These are phyloP conservation scores for Globisporangium ultimum DNA, from an alignment of 352 stramenopile species.

Conservation along the genomic window DNA sequence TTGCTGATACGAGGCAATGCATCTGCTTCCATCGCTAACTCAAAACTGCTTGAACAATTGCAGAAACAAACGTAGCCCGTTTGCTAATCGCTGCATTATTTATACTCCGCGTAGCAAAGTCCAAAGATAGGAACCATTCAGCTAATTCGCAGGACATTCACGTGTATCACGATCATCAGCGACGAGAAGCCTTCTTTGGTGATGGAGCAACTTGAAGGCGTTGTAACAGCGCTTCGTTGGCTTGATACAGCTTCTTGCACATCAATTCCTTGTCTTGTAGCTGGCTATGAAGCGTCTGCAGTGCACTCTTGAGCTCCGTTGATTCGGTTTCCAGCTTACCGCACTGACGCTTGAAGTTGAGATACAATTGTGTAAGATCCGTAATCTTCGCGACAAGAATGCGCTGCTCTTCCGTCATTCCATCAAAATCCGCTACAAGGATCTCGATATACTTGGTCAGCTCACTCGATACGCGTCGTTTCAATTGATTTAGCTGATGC, in stretches of 20 bases:
- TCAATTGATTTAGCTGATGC: slow-evolving; percentile 32
- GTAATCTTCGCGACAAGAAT: slow-evolving; percentile 59
- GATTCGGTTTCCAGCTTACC: slow-evolving; percentile 33
- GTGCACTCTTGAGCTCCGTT: slow-evolving; percentile 23
- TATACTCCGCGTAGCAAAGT: no score
- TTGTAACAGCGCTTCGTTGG: slow-evolving; percentile 57
- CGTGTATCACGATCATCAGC: neutral
- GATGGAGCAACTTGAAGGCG: slow-evolving; percentile 22
- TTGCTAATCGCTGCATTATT: no score
- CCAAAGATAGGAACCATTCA: neutral
- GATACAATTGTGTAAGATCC: slow-evolving; percentile 53
- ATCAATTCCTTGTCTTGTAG: slow-evolving; percentile 48
- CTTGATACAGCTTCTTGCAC: slow-evolving; percentile 60
- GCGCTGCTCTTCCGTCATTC: slow-evolving; percentile 47
- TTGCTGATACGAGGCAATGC: slow-evolving; percentile 12
- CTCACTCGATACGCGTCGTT: slow-evolving; percentile 42
- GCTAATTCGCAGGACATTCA: neutral
- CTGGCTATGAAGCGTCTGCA: slow-evolving; percentile 36
- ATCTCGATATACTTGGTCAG: slow-evolving; percentile 41
- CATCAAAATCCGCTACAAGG: slow-evolving; percentile 55
- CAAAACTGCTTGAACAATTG: no score
- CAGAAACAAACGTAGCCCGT: no score
- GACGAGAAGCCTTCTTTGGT: neutral
- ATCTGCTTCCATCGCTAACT: neutral
- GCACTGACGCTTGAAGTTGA: slow-evolving; percentile 55